Conservation (phyloP, 345 rosid genomes). For the Capsella bursapastoris region DNA sequence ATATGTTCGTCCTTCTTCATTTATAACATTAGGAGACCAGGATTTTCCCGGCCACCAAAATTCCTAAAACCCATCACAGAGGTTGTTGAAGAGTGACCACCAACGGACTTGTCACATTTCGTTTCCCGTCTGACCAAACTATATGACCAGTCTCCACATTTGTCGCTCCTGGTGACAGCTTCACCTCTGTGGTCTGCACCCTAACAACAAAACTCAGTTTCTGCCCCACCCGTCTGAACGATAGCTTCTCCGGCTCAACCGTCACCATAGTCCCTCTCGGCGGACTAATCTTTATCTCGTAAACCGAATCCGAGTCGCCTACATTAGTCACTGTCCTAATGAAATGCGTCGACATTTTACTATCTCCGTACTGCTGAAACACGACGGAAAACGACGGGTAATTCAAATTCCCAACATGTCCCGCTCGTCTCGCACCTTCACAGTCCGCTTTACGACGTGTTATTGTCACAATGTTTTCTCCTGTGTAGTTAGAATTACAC, state of each 20-base stretch:
- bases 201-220: conserved; percentile 71
- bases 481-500: conserved; percentile 79
- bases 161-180: conserved; percentile 62
- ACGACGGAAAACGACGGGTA: conserved; percentile 73
- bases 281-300: conserved; percentile 55
- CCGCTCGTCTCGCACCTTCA: conserved; percentile 66
- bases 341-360: conserved; percentile 70
- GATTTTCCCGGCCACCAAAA: conserved; percentile 21
- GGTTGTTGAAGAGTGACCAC: conserved; percentile 95
- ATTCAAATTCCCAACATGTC: conserved; percentile 75
- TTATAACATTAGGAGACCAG: conserved; percentile 32
- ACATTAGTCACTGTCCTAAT: conserved; percentile 85
- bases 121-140: conserved; percentile 87
- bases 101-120: conserved; percentile 75
- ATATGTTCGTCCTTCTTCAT: conserved; percentile 30
- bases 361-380: conserved; percentile 72
- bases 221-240: conserved; percentile 70
- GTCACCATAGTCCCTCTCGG: conserved; percentile 66
- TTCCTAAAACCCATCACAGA: conserved; percentile 49
- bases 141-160: conserved; percentile 69
- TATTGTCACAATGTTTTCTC: conserved; percentile 61
- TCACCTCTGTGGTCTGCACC: conserved; percentile 52
- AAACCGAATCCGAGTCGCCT: conserved; percentile 61
- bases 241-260: conserved; percentile 65
- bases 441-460: conserved; percentile 71